Evolutionary conservation across 805 yeast species (phyloP).

Genomic region (Brettanomyces nanus): DNA sequence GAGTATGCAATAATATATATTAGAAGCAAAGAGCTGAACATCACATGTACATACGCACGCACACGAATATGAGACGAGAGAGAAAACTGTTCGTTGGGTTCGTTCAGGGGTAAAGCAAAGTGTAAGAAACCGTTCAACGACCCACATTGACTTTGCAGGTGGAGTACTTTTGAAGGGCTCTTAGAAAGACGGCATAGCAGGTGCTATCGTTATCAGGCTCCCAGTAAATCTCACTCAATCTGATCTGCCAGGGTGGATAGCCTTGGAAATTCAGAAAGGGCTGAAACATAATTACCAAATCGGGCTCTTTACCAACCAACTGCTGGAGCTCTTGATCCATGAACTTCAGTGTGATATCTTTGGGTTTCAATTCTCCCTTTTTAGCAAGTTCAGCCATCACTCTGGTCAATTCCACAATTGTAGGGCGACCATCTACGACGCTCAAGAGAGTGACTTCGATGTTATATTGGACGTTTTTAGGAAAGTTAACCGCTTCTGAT

Average conservation of each 20-base stretch:
- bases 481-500: background rate
- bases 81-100: no score
- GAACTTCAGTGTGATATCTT: slow-evolving; percentile 66
- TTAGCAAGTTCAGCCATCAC: slow-evolving; percentile 73
- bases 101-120: no score
- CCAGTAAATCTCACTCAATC: slow-evolving; percentile 87
- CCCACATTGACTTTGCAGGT: slow-evolving; percentile 86
- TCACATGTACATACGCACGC: background rate
- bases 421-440: slow-evolving; percentile 77
- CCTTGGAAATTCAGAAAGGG: slow-evolving; percentile 88
- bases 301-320: slow-evolving; percentile 89
- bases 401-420: slow-evolving; percentile 80
- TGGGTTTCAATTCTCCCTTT: slow-evolving; percentile 47
- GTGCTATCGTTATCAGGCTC: slow-evolving; percentile 79
- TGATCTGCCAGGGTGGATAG: slow-evolving; percentile 96
- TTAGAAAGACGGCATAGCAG: slow-evolving; percentile 71
- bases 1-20: no score
- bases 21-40: background rate
- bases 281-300: slow-evolving; percentile 72
- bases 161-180: slow-evolving; percentile 70
- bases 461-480: slow-evolving; percentile 26
- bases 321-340: slow-evolving; percentile 68
- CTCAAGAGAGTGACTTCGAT: slow-evolving; percentile 63
- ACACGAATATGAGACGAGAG: background rate
- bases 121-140: slow-evolving; percentile 48